phyloP scores from a whole-genome alignment of 2,329 filamentous ascomycete genomes.

The Fusarium coicis region DNA sequence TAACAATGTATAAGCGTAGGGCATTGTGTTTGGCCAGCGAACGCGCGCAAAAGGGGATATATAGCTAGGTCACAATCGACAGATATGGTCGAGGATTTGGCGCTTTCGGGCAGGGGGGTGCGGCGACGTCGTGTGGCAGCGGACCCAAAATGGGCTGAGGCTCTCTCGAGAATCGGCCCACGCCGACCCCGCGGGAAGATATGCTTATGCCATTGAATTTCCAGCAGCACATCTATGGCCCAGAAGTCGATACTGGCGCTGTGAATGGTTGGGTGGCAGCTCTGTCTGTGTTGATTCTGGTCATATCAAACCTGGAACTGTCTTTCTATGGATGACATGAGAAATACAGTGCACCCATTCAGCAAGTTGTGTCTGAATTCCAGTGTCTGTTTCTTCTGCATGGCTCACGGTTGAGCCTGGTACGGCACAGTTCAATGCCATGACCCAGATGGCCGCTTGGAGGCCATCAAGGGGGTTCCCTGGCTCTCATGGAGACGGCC shows the following conservation, averaged over 20 bases:
- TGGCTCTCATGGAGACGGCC: slow-evolving; percentile 15
- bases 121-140: slow-evolving; percentile 50
- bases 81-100: slow-evolving; percentile 43
- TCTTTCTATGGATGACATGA: slow-evolving; percentile 27
- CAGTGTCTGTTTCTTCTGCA: not conserved
- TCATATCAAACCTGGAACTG: slow-evolving; percentile 28
- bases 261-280: not conserved
- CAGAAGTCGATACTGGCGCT: not conserved
- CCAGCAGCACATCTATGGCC: slow-evolving; percentile 13
- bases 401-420: slow-evolving; percentile 18
- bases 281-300: slow-evolving; percentile 24
- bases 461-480: slow-evolving; percentile 22
- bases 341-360: not conserved
- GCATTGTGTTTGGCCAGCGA: slow-evolving; percentile 15
- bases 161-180: slow-evolving; percentile 51
- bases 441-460: slow-evolving; percentile 12
- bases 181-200: slow-evolving; percentile 48
- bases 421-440: slow-evolving; percentile 4
- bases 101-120: slow-evolving; percentile 45
- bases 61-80: slow-evolving; percentile 47
- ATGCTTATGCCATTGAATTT: slow-evolving; percentile 43
- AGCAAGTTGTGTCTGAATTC: not conserved
- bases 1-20: slow-evolving; percentile 25
- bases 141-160: slow-evolving; percentile 51
- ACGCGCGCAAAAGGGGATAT: slow-evolving; percentile 45